Conservation (phyloP, 768 basidiomycete species). For the Leccinellum albellum region DNA sequence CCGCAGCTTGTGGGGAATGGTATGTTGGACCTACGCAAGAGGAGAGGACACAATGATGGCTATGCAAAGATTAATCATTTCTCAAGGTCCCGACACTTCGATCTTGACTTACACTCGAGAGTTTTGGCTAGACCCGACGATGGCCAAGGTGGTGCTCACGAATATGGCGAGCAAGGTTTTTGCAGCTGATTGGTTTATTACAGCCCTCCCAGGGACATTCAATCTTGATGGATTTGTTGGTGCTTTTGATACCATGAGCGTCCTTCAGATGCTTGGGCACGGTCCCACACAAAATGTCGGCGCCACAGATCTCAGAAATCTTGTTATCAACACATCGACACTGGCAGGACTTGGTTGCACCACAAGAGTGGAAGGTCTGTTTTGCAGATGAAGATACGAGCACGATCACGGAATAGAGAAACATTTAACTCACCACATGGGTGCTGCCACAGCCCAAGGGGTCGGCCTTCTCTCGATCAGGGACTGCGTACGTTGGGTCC, state of each 20-base stretch:
- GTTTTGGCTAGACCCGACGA: not conserved
- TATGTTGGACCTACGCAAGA: too few species aligned
- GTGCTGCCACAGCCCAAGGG: too few species aligned
- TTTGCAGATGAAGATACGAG: too few species aligned
- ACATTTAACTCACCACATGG: too few species aligned
- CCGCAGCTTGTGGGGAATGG: too few species aligned
- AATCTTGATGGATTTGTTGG: not conserved
- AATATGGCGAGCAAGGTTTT: not conserved
- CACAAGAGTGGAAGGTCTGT: not conserved
- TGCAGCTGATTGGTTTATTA: not conserved
- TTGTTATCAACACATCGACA: not conserved
- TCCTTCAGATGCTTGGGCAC: not conserved
- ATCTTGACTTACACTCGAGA: not conserved
- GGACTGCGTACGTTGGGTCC: too few species aligned
- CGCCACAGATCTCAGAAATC: not conserved
- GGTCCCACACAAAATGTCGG: not conserved
- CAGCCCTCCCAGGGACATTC: not conserved
- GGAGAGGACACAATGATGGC: too few species aligned
- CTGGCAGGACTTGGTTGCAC: not conserved
- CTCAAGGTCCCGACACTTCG: too few species aligned
- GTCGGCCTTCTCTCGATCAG: too few species aligned
- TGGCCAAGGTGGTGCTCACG: not conserved
- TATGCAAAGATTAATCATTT: too few species aligned
- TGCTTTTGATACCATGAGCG: not conserved
- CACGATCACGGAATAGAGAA: too few species aligned